These are phyloP conservation scores for Albophoma yamanashiensis DNA, from an alignment of 2,329 filamentous ascomycete species.

Conservation along the genomic window DNA sequence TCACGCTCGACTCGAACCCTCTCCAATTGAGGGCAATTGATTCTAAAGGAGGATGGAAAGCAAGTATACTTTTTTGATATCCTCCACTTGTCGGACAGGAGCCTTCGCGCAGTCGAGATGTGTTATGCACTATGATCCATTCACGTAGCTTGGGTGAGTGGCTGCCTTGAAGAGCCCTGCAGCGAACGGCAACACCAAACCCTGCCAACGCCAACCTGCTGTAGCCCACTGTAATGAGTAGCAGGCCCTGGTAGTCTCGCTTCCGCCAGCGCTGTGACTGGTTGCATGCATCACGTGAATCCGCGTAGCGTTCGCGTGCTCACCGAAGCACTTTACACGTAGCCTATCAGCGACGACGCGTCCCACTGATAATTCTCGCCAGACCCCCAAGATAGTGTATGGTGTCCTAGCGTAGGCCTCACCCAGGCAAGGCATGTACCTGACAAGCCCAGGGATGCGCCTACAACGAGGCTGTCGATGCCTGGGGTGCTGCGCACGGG, in stretches of 20 bases:
- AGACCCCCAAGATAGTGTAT: neutral
- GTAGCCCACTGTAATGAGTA: neutral
- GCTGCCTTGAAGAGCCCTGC: slow-evolving; percentile 2
- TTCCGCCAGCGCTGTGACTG: neutral
- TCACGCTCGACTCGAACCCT: neutral
- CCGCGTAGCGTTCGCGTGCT: neutral
- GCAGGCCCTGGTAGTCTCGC: neutral
- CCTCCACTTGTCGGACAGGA: neutral
- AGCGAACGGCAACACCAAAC: neutral
- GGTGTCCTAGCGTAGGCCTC: neutral
- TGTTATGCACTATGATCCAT: slow-evolving; percentile 7
- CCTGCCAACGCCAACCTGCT: neutral
- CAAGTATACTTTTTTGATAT: neutral
- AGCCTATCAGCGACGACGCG: slow-evolving; percentile 5
- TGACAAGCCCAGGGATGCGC: neutral
- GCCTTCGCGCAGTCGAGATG: neutral
- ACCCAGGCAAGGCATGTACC: neutral
- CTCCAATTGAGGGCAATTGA: slow-evolving; percentile 2
- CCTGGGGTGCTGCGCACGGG: neutral
- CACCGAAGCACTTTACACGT: neutral
- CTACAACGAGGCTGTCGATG: neutral
- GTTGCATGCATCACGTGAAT: slow-evolving; percentile 2
- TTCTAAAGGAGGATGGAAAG: neutral
- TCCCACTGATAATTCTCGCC: slow-evolving; percentile 4
- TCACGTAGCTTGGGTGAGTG: slow-evolving; percentile 5